Base-by-base conservation (phyloP, 163 green algal genomes). In the Volvox carteri region DNA sequence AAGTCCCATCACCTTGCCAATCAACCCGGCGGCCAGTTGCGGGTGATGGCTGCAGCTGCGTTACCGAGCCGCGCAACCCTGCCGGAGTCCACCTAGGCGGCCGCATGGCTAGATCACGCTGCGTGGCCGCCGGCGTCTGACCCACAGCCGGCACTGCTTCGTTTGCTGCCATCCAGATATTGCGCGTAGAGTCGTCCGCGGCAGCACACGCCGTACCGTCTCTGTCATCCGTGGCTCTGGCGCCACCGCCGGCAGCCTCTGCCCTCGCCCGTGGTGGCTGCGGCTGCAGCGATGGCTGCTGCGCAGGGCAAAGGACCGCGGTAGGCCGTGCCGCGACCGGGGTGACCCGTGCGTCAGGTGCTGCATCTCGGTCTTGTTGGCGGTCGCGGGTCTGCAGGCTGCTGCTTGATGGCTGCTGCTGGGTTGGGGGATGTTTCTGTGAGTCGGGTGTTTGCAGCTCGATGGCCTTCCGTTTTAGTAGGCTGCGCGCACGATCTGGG, bases 401-500 rank as follows among this genome's bases (percentile, higher is more conserved):
- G 65, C 33, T 30, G 21, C 30, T 33, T 6, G 33, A 2, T 44
- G 25, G 73, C 73, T 81, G 73, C 52, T 81, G 70, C n/a, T 46
- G 70, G 7, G 70, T 21, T 56, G 70, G 11, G 28, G 62, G 37
- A 14, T 78, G 70, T 39, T 78, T 41, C 70, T 54, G 70, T 23
- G 70, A 78, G 8, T 78, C 62, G 30, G 79, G 79, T n/a, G 79
- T 78, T 5, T 68, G 60, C 4, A 78, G 44, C 5, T 67, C 78
- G 58, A 58, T n/a, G 28, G 79, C 79, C 33, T 86, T 86, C 37
- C 79, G 62, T 60, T 86, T 86, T 19, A 86, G 54, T 12, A 85
- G 60, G 60, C 62, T 86, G 41, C 60, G 65, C 25, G 79, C 79
- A 30, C 79, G 79, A 74, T 86, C 79, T 86, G 79, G 21, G 35